Conservation (phyloP, 768 basidiomycete genomes). For the Strobilomyces echinocephalus region DNA sequence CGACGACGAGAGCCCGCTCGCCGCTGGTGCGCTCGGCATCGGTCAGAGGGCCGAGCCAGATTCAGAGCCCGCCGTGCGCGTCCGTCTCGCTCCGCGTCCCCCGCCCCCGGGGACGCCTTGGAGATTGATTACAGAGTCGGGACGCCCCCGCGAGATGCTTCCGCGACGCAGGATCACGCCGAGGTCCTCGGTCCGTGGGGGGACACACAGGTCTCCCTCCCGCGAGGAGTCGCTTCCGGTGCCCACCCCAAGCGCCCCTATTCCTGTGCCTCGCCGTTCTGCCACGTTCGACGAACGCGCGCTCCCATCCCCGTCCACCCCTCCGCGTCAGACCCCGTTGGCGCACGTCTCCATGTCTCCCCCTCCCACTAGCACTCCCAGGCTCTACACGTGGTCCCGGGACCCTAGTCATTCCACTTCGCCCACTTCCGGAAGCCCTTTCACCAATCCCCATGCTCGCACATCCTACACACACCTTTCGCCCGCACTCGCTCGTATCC, state of each 20-base stretch:
- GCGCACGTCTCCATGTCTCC: constrained; percentile 42
- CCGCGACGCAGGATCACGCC: constrained; percentile 4
- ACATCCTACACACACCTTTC: constrained; percentile 55
- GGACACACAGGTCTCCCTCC: background rate
- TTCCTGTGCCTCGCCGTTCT: constrained; percentile 29
- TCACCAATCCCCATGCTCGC: constrained; percentile 56
- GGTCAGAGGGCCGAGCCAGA: constrained; percentile 21
- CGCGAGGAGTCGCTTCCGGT: constrained; percentile 8
- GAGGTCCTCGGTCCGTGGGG: background rate
- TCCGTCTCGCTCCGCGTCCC: constrained; percentile 21
- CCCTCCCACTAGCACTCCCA: constrained; percentile 51
- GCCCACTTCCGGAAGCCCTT: constrained; percentile 38
- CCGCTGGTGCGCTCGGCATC: constrained; percentile 33
- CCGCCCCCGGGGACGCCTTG: constrained; percentile 7
- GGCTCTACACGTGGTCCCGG: constrained; percentile 52
- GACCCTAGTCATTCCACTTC: constrained; percentile 34
- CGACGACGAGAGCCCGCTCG: constrained; percentile 48
- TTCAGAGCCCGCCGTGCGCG: constrained; percentile 15
- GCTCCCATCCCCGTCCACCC: constrained; percentile 28
- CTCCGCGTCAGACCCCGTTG: constrained; percentile 25
- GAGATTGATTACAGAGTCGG: constrained; percentile 2
- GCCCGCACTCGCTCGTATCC: constrained; percentile 42
- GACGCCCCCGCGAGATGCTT: background rate
- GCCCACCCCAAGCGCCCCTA: constrained; percentile 25
- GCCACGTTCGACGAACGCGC: constrained; percentile 17